A percentile compares a stretch with the other conserved stretches of the same genome.
Conservation (phyloP, 441 rosid genomes). For the Populus tomentosa region DNA sequence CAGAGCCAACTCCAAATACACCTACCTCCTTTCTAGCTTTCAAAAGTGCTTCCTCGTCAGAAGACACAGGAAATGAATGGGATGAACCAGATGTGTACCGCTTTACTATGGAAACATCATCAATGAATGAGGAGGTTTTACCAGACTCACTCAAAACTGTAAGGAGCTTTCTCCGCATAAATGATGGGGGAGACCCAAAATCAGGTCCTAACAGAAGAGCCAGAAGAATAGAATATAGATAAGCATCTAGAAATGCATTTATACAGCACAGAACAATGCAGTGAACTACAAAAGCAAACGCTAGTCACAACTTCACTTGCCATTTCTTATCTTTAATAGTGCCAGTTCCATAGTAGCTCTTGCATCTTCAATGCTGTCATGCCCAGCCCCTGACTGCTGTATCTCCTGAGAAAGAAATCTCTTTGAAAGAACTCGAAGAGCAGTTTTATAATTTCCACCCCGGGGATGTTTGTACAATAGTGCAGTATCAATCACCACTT, state of each 20-base stretch:
- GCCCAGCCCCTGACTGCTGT: slow-evolving; percentile 76
- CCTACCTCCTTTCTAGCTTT: slow-evolving; percentile 88
- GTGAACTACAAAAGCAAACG: slow-evolving; percentile 5
- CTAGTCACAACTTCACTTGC: slow-evolving; percentile 31
- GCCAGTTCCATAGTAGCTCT: slow-evolving; percentile 89
- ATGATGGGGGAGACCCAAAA: slow-evolving; percentile 73
- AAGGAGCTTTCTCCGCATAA: slow-evolving; percentile 64
- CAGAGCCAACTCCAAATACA: not conserved
- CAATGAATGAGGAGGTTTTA: slow-evolving; percentile 67
- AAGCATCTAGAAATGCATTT: slow-evolving; percentile 4
- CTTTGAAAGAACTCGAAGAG: slow-evolving; percentile 83
- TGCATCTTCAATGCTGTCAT: slow-evolving; percentile 95
- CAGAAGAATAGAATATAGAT: slow-evolving; percentile 13
- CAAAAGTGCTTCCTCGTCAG: slow-evolving; percentile 79
- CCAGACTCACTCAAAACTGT: slow-evolving; percentile 62
- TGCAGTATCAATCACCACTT: slow-evolving; percentile 89
- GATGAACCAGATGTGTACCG: slow-evolving; percentile 69
- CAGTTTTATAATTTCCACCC: slow-evolving; percentile 71
- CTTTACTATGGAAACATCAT: slow-evolving; percentile 61
- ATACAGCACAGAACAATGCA: slow-evolving; percentile 8
- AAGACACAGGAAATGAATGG: slow-evolving; percentile 72
- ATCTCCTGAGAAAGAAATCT: slow-evolving; percentile 82
- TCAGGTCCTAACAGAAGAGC: slow-evolving; percentile 66
- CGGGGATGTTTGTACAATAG: slow-evolving; percentile 80
- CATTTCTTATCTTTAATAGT: slow-evolving; percentile 73